phyloP scores from a whole-genome alignment of 1,284 basidiomycete species.

The Ceratobasidium sp. region DNA sequence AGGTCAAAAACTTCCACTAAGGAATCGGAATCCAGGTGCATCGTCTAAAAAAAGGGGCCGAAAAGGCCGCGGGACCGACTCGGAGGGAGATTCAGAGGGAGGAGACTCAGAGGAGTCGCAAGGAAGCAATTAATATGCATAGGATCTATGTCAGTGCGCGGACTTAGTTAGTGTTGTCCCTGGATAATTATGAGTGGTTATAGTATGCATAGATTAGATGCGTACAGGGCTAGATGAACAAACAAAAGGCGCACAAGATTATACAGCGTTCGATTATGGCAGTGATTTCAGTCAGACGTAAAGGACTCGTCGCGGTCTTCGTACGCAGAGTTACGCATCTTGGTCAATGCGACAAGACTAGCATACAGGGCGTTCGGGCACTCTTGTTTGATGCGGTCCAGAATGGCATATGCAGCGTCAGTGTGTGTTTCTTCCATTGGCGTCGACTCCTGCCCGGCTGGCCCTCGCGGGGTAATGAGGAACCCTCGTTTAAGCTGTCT shows the following conservation, averaged over 20 bases:
- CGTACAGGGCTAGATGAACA: conserved; percentile 25
- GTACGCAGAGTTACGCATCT: conserved; percentile 14
- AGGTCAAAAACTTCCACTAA: conserved; percentile 90
- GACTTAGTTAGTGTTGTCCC: conserved; percentile 27
- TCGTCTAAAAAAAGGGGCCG: conserved; percentile 36
- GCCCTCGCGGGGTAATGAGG: conserved; percentile 35
- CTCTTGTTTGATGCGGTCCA: conserved; percentile 42
- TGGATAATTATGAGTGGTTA: conserved; percentile 41
- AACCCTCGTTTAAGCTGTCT: conserved; percentile 38
- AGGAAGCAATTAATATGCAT: conserved; percentile 31
- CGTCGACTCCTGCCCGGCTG: conserved; percentile 19
- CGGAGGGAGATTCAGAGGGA: conserved; percentile 47
- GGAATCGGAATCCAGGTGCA: conserved; percentile 57
- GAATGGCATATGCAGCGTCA: conserved; percentile 39
- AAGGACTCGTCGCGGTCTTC: conserved; percentile 21
- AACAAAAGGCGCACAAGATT: conserved; percentile 5
- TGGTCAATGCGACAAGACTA: conserved; percentile 30
- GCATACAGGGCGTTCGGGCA: conserved; percentile 41
- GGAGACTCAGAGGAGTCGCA: conserved; percentile 46
- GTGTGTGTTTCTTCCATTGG: conserved; percentile 25
- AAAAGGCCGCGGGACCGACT: conserved; percentile 45
- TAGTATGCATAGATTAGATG: conserved; percentile 45
- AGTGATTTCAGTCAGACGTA: conserved; percentile 22
- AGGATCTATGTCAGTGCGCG: background rate
- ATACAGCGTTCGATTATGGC: conserved; percentile 4